Evolutionary conservation across 2,329 filamentous ascomycete species (phyloP).

Genomic region (Penicillium sp.): DNA sequence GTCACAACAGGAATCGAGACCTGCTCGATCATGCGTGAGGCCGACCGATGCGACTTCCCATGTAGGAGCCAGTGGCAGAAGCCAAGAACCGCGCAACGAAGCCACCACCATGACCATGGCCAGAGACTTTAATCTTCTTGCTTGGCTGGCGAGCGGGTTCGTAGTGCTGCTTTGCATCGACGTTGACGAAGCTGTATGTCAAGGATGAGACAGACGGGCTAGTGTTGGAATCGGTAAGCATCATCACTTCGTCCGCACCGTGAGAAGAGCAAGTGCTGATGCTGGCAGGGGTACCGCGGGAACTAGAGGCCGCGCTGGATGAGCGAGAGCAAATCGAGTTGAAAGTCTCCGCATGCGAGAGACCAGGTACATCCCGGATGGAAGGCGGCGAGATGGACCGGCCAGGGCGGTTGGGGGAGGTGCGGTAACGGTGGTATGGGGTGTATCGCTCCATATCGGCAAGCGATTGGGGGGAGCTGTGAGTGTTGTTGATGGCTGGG

Average conservation of each 20-base stretch:
- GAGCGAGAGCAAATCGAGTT: slow-evolving; percentile 46
- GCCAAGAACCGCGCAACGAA: slow-evolving; percentile 48
- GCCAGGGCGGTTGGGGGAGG: slow-evolving; percentile 38
- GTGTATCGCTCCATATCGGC: slow-evolving; percentile 38
- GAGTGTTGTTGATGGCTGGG: slow-evolving; percentile 33
- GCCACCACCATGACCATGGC: slow-evolving; percentile 34
- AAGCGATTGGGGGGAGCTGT: slow-evolving; percentile 33
- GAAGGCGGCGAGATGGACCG: slow-evolving; percentile 48
- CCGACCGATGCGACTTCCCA: slow-evolving; percentile 40
- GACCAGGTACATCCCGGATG: slow-evolving; percentile 44
- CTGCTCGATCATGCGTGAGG: slow-evolving; percentile 29
- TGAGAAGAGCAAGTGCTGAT: slow-evolving; percentile 42
- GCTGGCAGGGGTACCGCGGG: slow-evolving; percentile 46
- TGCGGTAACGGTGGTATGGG: slow-evolving; percentile 39
- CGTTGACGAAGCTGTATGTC: slow-evolving; percentile 39
- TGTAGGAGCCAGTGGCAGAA: slow-evolving; percentile 45
- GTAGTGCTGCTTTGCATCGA: slow-evolving; percentile 35
- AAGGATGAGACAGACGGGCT: slow-evolving; percentile 36
- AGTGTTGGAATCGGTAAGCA: slow-evolving; percentile 34
- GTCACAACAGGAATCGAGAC: slow-evolving; percentile 19
- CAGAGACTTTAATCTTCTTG: slow-evolving; percentile 44
- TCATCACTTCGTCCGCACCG: slow-evolving; percentile 37
- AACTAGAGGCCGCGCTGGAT: slow-evolving; percentile 47
- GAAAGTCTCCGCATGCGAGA: slow-evolving; percentile 45
- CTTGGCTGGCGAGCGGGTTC: slow-evolving; percentile 35